Percentiles rank a stretch among this genome's conserved stretches.
These are phyloP conservation scores for Fraxinus cuspidata DNA, from an alignment of 257 asterid species.

Conservation along the genomic window DNA sequence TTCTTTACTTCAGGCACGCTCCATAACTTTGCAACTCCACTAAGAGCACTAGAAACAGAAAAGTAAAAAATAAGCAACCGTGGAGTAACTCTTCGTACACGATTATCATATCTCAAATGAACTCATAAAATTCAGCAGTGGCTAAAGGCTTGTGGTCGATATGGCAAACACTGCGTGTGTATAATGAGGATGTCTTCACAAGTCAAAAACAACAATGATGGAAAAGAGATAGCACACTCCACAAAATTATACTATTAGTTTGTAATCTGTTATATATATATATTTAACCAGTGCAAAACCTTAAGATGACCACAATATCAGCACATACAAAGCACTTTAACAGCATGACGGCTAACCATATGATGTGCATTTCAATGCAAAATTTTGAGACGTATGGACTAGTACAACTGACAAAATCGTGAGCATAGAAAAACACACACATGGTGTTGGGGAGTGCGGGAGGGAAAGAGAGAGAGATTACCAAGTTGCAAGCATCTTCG, in stretches of 20 bases:
- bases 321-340: conserved; percentile 10
- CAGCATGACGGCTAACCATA: conserved; percentile 12
- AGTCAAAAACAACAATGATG: not conserved
- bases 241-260: not conserved
- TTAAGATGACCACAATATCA: conserved; percentile 10
- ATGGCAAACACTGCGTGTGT: not conserved
- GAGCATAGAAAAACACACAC: not conserved
- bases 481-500: conserved; percentile 94
- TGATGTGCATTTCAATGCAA: not conserved
- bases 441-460: not conserved
- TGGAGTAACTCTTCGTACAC: not conserved
- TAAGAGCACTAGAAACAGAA: conserved; percentile 56
- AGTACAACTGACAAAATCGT: not conserved
- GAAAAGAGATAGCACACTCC: not conserved
- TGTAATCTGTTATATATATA: not conserved
- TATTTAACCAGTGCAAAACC: not conserved
- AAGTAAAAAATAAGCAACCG: conserved; percentile 18
- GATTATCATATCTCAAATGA: not conserved
- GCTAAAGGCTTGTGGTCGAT: too few relatives aligned
- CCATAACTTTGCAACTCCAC: conserved; percentile 84
- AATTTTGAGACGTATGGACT: not conserved
- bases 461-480: conserved; percentile 26
- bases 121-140: not conserved
- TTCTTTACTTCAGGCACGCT: conserved; percentile 70
- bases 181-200: not conserved